phyloP scores from a whole-genome alignment of 345 rosid species.

The Populus nigra region DNA sequence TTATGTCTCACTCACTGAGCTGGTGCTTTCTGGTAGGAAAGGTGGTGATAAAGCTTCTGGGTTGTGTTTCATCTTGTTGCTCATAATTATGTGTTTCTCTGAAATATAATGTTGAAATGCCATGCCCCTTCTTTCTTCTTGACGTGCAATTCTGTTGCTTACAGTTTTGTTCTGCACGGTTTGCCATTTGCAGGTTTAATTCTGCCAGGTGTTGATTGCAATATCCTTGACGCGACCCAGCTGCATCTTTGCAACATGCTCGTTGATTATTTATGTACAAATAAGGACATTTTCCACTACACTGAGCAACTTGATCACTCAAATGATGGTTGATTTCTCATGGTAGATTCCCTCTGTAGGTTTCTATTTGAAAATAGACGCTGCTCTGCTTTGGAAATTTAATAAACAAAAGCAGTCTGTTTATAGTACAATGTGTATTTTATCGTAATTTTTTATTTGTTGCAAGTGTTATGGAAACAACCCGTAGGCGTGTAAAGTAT shows the following conservation, averaged over 20 bases:
- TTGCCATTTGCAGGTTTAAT: slow-evolving; percentile 25
- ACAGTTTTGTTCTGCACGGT: background rate
- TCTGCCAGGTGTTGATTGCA: slow-evolving; percentile 35
- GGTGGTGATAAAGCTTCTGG: background rate
- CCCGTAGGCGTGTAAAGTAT: background rate
- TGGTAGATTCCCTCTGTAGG: background rate
- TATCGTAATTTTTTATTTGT: background rate
- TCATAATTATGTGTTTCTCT: background rate
- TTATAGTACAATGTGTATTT: too few species aligned
- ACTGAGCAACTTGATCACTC: too few species aligned
- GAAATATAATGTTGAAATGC: background rate
- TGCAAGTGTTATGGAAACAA: background rate
- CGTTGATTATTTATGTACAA: slow-evolving; percentile 9
- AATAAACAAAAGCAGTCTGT: background rate
- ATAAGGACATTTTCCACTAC: background rate
- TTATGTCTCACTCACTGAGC: background rate
- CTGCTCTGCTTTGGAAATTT: background rate
- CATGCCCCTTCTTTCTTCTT: background rate
- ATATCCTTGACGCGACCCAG: background rate
- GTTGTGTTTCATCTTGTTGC: background rate
- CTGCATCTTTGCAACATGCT: slow-evolving; percentile 2
- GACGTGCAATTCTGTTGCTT: background rate
- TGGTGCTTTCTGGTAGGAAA: background rate
- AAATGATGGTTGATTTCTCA: background rate
- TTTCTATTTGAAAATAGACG: background rate